Evolutionary conservation across 805 yeast genomes (phyloP).

Genomic region (Maudiozyma serrabonitensis): DNA sequence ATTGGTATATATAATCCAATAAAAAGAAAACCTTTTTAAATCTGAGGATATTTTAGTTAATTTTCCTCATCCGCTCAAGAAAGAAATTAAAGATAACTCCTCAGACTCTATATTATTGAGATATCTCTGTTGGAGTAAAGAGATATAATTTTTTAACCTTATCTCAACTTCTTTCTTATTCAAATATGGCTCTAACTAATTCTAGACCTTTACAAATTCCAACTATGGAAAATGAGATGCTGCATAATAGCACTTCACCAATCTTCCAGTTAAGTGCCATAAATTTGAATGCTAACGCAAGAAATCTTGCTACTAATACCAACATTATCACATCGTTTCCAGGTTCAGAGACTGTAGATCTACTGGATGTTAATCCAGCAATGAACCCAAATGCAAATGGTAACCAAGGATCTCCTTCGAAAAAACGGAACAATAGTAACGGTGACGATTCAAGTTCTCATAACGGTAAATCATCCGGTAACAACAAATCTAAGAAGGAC

Average conservation of each 20-base stretch:
- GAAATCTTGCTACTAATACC: neutral
- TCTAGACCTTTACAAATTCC: constrained; percentile 54
- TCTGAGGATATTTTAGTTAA: constrained; percentile 3
- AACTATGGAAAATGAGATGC: constrained; percentile 27
- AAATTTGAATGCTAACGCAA: constrained; percentile 7
- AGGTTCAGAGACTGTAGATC: constrained; percentile 12
- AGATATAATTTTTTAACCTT: neutral
- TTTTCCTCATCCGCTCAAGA: neutral
- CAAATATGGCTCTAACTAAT: constrained; percentile 56
- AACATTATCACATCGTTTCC: constrained; percentile 4
- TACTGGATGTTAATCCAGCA: constrained; percentile 15
- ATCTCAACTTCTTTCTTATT: neutral
- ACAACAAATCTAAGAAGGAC: constrained; percentile 5
- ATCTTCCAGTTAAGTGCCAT: constrained; percentile 25
- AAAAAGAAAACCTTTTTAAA: neutral
- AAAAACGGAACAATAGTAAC: constrained; percentile 1
- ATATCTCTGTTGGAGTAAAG: neutral
- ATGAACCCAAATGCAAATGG: constrained; percentile 1
- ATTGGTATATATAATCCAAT: neutral
- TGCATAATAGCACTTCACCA: constrained; percentile 27
- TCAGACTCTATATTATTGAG: too few relatives aligned
- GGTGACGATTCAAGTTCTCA: neutral
- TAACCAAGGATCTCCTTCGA: constrained; percentile 2
- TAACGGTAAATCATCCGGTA: constrained; percentile 2
- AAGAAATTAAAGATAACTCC: neutral